These are phyloP conservation scores for Phaseolus coccineus DNA, from an alignment of 331 rosid species.

Conservation along the genomic window DNA sequence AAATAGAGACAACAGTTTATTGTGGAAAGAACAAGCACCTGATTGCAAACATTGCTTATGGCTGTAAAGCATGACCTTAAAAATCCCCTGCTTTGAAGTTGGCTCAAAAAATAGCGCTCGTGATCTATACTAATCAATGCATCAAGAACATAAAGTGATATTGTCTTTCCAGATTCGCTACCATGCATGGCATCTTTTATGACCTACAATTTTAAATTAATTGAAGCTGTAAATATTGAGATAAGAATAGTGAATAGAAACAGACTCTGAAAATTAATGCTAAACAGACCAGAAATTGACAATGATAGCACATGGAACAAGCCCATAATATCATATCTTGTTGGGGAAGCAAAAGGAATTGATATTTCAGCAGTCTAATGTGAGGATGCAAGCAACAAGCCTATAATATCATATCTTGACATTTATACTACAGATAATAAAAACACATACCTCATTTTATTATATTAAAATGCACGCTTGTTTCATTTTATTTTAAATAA, in stretches of 20 bases:
- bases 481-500: background rate
- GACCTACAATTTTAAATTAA: constrained; percentile 59
- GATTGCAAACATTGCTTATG: constrained; percentile 79
- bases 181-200: constrained; percentile 92
- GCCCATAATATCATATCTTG: background rate
- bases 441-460: background rate
- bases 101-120: constrained; percentile 82
- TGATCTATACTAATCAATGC: constrained; percentile 89
- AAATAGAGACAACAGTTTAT: constrained; percentile 7
- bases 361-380: constrained; percentile 13
- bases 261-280: background rate
- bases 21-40: constrained; percentile 61
- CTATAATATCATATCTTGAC: too few species aligned
- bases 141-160: constrained; percentile 84
- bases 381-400: background rate
- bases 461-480: background rate
- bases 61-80: constrained; percentile 78
- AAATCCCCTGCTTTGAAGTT: constrained; percentile 94
- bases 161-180: constrained; percentile 94
- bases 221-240: constrained; percentile 34
- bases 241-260: constrained; percentile 21
- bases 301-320: constrained; percentile 25
- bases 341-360: background rate
- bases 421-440: background rate
- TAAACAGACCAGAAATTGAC: constrained; percentile 15